Evolutionary conservation across 345 rosid genomes (phyloP).

Genomic region (Turritis glabra): DNA sequence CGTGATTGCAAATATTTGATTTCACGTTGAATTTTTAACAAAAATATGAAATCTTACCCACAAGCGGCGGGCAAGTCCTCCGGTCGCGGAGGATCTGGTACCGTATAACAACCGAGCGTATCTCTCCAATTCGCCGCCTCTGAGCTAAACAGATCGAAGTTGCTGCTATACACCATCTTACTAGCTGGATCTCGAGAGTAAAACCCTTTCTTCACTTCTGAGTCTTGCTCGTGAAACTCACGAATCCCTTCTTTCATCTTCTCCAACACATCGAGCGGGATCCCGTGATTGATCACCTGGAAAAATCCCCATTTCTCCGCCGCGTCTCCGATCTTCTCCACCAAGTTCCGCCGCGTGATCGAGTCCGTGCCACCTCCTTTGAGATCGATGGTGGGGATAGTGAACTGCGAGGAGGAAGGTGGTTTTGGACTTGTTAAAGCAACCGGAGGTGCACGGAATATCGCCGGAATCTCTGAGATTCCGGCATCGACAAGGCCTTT

Average conservation of each 20-base stretch:
- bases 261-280: slow-evolving; percentile 17
- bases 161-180: slow-evolving; percentile 36
- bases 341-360: slow-evolving; percentile 18
- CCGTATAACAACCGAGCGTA: slow-evolving; percentile 33
- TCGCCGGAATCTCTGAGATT: slow-evolving; percentile 38
- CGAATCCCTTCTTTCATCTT: slow-evolving; percentile 27
- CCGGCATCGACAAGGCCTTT: slow-evolving; percentile 48
- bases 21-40: background rate
- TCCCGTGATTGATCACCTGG: slow-evolving; percentile 56
- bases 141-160: slow-evolving; percentile 47
- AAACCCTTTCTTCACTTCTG: slow-evolving; percentile 30
- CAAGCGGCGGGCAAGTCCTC: slow-evolving; percentile 45
- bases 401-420: slow-evolving; percentile 11
- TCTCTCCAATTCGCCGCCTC: slow-evolving; percentile 52
- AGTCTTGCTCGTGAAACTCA: slow-evolving; percentile 34
- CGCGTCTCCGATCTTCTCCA: slow-evolving; percentile 38
- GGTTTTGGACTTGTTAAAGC: slow-evolving; percentile 5
- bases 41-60: slow-evolving; percentile 32
- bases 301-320: slow-evolving; percentile 47
- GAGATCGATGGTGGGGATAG: slow-evolving; percentile 51
- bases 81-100: slow-evolving; percentile 43
- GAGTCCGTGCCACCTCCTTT: background rate
- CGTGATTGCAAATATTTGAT: background rate
- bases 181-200: slow-evolving; percentile 38
- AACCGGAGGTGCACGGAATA: slow-evolving; percentile 31